phyloP scores from a whole-genome alignment of 805 yeast genomes.

The Helenozyma rhizophorensis region DNA sequence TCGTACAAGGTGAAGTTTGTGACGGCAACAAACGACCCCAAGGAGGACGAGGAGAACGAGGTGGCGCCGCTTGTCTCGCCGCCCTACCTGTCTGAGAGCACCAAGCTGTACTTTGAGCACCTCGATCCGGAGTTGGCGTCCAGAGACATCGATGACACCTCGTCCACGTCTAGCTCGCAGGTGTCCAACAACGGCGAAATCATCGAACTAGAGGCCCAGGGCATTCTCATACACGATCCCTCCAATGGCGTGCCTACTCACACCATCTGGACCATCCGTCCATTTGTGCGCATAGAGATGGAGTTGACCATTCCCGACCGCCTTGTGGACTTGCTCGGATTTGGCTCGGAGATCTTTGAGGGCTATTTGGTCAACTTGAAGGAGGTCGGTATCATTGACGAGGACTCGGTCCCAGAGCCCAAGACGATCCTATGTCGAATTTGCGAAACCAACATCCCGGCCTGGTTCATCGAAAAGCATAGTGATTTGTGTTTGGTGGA shows the following conservation, averaged over 20 bases:
- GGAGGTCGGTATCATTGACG: constrained; percentile 60
- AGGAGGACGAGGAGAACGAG: neutral
- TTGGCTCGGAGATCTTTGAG: constrained; percentile 82
- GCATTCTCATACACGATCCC: constrained; percentile 70
- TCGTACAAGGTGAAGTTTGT: constrained; percentile 75
- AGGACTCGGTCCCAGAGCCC: constrained; percentile 69
- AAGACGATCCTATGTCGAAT: constrained; percentile 81
- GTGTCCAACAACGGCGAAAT: constrained; percentile 53
- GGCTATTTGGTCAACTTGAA: constrained; percentile 64
- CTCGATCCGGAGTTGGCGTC: neutral
- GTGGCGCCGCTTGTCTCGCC: too few species aligned
- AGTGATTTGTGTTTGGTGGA: constrained; percentile 83
- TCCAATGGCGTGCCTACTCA: constrained; percentile 60
- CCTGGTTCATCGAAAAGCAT: constrained; percentile 95
- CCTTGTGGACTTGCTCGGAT: constrained; percentile 75
- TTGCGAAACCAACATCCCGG: constrained; percentile 86
- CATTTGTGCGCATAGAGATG: constrained; percentile 60
- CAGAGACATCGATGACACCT: neutral
- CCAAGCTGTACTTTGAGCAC: too few species aligned
- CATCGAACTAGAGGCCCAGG: constrained; percentile 88
- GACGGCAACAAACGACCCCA: constrained; percentile 39
- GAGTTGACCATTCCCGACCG: constrained; percentile 66
- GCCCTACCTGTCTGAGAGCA: too few species aligned
- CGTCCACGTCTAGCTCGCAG: constrained; percentile 20
- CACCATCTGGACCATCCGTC: constrained; percentile 91